phyloP scores from a whole-genome alignment of 1,284 basidiomycete species.

The Cerrena zonata region DNA sequence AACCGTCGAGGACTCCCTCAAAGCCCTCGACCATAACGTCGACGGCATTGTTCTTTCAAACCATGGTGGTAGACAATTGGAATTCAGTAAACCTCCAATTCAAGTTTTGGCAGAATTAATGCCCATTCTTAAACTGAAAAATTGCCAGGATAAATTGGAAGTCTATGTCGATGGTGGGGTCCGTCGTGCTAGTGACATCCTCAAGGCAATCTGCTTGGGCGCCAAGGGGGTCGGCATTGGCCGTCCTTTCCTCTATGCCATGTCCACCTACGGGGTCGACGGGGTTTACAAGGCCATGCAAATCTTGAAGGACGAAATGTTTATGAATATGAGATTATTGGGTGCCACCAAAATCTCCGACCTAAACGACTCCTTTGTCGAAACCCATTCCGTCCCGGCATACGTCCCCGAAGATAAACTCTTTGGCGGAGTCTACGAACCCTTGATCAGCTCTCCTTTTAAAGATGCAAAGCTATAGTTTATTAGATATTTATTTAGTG shows the following conservation, averaged over 20 bases:
- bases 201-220: constrained; percentile 69
- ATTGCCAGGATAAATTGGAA: constrained; percentile 46
- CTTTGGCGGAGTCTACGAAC: constrained; percentile 75
- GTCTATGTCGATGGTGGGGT: constrained; percentile 72
- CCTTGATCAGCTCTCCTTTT: no score
- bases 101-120: neutral
- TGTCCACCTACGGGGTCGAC: constrained; percentile 78
- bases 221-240: constrained; percentile 56
- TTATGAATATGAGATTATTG: constrained; percentile 84
- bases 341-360: constrained; percentile 76
- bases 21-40: constrained; percentile 60
- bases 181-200: constrained; percentile 61
- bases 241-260: no score
- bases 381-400: constrained; percentile 62
- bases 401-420: constrained; percentile 64
- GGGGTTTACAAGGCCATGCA: constrained; percentile 62
- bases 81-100: constrained; percentile 27
- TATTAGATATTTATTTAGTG: no score
- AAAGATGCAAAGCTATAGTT: no score
- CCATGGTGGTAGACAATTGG: constrained; percentile 65
- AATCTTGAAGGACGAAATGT: constrained; percentile 82
- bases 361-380: constrained; percentile 82
- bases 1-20: constrained; percentile 36
- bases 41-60: constrained; percentile 65
- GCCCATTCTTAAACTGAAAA: constrained; percentile 37